Evolutionary conservation across 2,329 filamentous ascomycete genomes (phyloP).

Genomic region (Talaromyces sp.): DNA sequence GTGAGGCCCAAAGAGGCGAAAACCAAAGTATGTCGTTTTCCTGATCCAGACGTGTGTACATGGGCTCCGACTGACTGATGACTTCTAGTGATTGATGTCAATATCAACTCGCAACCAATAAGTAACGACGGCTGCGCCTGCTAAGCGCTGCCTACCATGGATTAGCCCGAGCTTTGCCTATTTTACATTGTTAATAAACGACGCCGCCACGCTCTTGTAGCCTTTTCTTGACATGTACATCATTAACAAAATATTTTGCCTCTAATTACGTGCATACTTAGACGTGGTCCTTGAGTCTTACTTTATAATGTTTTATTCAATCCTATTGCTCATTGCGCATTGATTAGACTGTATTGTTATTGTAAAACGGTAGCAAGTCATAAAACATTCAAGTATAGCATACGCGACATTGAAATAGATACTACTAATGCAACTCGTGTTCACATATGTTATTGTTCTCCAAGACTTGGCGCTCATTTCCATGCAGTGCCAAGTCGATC

Average conservation of each 20-base stretch:
- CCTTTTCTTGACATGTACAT: conserved; percentile 34
- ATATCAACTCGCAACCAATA: conserved; percentile 66
- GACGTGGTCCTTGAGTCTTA: background rate
- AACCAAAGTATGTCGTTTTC: conserved; percentile 65
- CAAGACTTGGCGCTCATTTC: background rate
- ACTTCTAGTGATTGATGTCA: conserved; percentile 79
- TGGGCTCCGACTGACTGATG: background rate
- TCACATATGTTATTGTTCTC: background rate
- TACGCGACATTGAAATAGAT: background rate
- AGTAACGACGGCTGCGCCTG: conserved; percentile 71
- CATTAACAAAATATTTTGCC: conserved; percentile 6
- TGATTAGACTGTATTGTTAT: background rate
- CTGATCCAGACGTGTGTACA: background rate
- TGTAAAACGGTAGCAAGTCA: background rate
- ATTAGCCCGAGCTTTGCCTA: background rate
- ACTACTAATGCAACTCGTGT: background rate
- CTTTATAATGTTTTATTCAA: background rate
- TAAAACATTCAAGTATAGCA: too few species aligned
- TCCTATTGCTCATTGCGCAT: background rate
- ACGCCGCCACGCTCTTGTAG: conserved; percentile 6
- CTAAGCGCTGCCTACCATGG: conserved; percentile 31
- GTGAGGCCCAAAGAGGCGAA: conserved; percentile 71
- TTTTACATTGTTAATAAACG: conserved; percentile 27
- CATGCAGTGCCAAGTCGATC: background rate
- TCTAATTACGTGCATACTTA: background rate